Percentiles rank a stretch among this genome's conserved stretches.
phyloP scores from a whole-genome alignment of 306 rosid species.

The Cicer arietinum region DNA sequence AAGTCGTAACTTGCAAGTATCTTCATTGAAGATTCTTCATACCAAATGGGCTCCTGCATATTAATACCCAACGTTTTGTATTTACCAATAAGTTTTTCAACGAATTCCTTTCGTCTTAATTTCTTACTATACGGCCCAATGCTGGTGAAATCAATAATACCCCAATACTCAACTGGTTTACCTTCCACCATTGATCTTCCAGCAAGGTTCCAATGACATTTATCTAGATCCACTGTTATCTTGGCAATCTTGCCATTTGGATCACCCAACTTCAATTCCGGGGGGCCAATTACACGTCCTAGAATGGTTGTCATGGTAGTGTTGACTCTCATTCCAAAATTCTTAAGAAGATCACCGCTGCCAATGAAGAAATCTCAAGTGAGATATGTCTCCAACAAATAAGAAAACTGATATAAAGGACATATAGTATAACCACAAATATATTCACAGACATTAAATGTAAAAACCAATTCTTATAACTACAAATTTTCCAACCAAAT shows the following conservation, averaged over 20 bases:
- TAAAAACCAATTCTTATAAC: slow-evolving; percentile 20
- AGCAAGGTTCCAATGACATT: slow-evolving; percentile 74
- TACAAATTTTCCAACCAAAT: slow-evolving; percentile 5
- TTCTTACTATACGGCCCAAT: not conserved
- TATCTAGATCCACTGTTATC: slow-evolving; percentile 59
- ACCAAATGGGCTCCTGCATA: slow-evolving; percentile 60
- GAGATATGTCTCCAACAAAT: slow-evolving; percentile 20
- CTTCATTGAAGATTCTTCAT: slow-evolving; percentile 53
- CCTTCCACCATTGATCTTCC: slow-evolving; percentile 69
- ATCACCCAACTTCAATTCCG: slow-evolving; percentile 66
- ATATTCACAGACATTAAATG: slow-evolving; percentile 14
- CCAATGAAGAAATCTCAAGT: slow-evolving; percentile 27
- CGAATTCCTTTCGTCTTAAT: slow-evolving; percentile 48
- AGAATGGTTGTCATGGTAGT: slow-evolving; percentile 58
- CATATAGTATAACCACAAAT: slow-evolving; percentile 11
- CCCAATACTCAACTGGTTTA: slow-evolving; percentile 65
- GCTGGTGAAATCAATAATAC: slow-evolving; percentile 63
- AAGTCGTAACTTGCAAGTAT: slow-evolving; percentile 40
- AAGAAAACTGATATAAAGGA: not conserved
- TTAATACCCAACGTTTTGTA: slow-evolving; percentile 64
- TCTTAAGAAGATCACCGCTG: slow-evolving; percentile 63
- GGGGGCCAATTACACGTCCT: slow-evolving; percentile 78
- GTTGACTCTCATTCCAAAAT: slow-evolving; percentile 69
- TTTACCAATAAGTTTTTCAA: slow-evolving; percentile 52
- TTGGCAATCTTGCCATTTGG: slow-evolving; percentile 52